Base-by-base conservation (phyloP, 768 basidiomycete genomes). In the Tulasnella sp. region DNA sequence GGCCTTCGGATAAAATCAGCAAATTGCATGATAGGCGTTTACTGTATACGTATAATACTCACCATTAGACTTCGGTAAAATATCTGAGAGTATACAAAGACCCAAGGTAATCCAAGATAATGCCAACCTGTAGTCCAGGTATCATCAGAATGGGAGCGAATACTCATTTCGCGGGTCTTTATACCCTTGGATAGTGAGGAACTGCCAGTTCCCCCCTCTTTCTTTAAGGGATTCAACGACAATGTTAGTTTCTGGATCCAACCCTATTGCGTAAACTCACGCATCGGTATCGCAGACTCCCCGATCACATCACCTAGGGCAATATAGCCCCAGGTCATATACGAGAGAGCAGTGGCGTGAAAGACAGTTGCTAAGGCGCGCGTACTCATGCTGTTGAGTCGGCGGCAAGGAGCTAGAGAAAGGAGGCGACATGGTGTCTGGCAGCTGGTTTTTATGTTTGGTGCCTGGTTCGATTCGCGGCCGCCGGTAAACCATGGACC, bases 111-210 rank as follows among this genome's bases (percentile, higher is more conserved):
- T 26, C 40, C 35, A 66, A 7, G 64, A 37, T 26, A 66, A n/a
- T 5, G 40, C 64, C 19, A 66, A 66, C 40, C 35, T 37, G 36
- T 19, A n/a, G 2, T 2, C 14, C 26, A n/a, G 12, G 5, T 8
- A 36, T 36, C 32, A n/a, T 41, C 19, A 66, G 40, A 37, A 19
- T 68, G 62, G 47, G 6, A 63, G 16, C 35, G 16, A 5, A 64
- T n/a, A 40, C 64, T 19, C n/a, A 12, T 14, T 0, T 1, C 9
- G 2, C n/a, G 11, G 14, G 12, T 36, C 42, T 8, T 67, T 26
- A 26, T 35, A 88, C 91, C 90, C 90, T 79, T 91, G 87, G 75
- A 92, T 90, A 0, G 92, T 94, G 69, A 94, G 80, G 77, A 86
- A 94, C 78, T 89, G 89, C 63, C 83, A 84, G 75, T 87, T 86